Evolutionary conservation across 768 basidiomycete species (phyloP).

Genomic region (Amyloporia xantha): DNA sequence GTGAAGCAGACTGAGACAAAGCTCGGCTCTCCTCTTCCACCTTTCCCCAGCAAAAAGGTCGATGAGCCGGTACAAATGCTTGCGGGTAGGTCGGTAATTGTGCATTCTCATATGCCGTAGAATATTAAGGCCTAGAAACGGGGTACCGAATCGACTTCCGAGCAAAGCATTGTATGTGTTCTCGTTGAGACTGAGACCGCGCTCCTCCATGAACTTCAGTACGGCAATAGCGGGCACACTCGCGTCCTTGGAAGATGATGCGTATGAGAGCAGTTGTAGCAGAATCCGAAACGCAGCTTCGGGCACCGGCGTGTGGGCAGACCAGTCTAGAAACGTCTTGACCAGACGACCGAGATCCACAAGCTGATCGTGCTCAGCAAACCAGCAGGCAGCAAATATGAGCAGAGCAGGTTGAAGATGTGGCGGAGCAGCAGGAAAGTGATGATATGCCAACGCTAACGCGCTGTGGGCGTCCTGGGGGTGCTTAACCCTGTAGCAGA

Average conservation of each 20-base stretch:
- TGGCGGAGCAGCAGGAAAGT: slow-evolving; percentile 28
- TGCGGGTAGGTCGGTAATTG: background rate
- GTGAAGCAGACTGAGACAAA: background rate
- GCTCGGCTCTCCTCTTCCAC: background rate
- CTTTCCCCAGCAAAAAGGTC: background rate
- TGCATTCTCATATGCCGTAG: background rate
- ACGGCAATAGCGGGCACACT: slow-evolving; percentile 23
- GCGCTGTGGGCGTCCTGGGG: slow-evolving; percentile 37
- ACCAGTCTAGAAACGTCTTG: background rate
- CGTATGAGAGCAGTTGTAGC: slow-evolving; percentile 38
- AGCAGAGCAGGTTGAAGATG: slow-evolving; percentile 37
- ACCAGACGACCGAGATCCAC: background rate
- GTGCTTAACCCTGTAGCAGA: slow-evolving; percentile 39
- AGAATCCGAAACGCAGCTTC: slow-evolving; percentile 51
- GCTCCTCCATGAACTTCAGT: slow-evolving; percentile 41
- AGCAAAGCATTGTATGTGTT: slow-evolving; percentile 41
- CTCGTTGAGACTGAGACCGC: slow-evolving; percentile 33
- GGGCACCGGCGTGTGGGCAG: slow-evolving; percentile 4
- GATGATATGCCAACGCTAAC: slow-evolving; percentile 35
- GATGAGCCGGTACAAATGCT: background rate
- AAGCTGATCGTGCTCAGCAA: background rate
- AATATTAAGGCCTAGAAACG: background rate
- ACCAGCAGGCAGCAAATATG: slow-evolving; percentile 31
- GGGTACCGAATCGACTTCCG: background rate
- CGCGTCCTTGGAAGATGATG: slow-evolving; percentile 28